Evolutionary conservation across 2,329 filamentous ascomycete genomes (phyloP).

Genomic region (Diaporthe longicolla): DNA sequence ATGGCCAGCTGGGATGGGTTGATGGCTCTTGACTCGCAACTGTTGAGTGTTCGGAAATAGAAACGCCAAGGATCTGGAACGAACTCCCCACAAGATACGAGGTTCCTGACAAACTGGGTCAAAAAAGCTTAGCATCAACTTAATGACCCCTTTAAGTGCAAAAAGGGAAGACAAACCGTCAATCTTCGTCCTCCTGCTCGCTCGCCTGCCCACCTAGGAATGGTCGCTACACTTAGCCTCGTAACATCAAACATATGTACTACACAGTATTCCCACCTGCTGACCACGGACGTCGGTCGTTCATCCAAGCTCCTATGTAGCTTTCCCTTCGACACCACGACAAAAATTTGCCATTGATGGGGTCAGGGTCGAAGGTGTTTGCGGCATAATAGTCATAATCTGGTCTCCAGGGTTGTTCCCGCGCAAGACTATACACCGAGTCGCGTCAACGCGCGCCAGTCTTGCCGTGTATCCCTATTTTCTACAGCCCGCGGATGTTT

Average conservation of each 20-base stretch:
- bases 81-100: constrained; percentile 26
- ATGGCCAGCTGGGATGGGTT: constrained; percentile 1
- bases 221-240: not conserved
- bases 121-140: constrained; percentile 29
- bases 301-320: not conserved
- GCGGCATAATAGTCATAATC: not conserved
- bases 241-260: not conserved
- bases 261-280: not conserved
- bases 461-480: not conserved
- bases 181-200: not conserved
- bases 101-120: constrained; percentile 7
- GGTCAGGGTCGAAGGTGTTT: not conserved
- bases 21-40: constrained; percentile 19
- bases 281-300: not conserved
- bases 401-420: constrained; percentile 2
- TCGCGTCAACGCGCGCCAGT: not conserved
- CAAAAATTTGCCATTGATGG: too few species aligned
- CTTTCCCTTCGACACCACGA: not conserved
- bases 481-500: too few species aligned
- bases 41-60: constrained; percentile 8
- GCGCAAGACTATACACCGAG: not conserved
- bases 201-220: not conserved
- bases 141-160: constrained; percentile 1
- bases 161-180: not conserved
- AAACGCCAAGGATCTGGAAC: constrained; percentile 22